Conservation (phyloP, 2,329 filamentous ascomycete species). For the Pestalotiopsis sp. region DNA sequence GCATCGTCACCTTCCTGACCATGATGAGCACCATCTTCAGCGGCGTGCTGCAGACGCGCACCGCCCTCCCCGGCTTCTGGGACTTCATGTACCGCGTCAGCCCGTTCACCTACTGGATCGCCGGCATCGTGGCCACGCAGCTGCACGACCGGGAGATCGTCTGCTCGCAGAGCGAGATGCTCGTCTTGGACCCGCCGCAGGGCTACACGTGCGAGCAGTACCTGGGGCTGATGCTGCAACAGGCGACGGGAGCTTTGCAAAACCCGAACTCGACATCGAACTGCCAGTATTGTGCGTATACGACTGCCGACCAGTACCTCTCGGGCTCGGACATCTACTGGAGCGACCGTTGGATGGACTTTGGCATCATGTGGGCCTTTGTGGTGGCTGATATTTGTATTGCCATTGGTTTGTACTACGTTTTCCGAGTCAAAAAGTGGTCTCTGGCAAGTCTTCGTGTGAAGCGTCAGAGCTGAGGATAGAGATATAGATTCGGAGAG, state of each 20-base stretch:
- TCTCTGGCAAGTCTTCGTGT: neutral
- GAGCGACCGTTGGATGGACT: conserved; percentile 68
- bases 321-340: conserved; percentile 54
- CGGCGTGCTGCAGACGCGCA: conserved; percentile 41
- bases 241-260: conserved; percentile 52
- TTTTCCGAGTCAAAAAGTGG: conserved; percentile 41
- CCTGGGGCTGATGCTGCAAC: conserved; percentile 51
- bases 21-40: conserved; percentile 65
- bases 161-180: conserved; percentile 72
- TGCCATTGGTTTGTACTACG: conserved; percentile 60
- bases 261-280: conserved; percentile 48
- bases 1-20: conserved; percentile 66
- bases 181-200: conserved; percentile 64
- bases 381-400: conserved; percentile 60
- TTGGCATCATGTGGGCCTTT: conserved; percentile 64
- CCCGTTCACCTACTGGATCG: conserved; percentile 81
- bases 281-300: conserved; percentile 60
- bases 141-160: conserved; percentile 67
- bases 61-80: conserved; percentile 73
- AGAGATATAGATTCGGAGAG: neutral
- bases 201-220: conserved; percentile 65
- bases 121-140: conserved; percentile 70
- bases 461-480: neutral
- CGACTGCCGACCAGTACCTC: conserved; percentile 57
- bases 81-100: conserved; percentile 83